Base-by-base conservation (phyloP, 306 rosid species). In the Castanea sativa region DNA sequence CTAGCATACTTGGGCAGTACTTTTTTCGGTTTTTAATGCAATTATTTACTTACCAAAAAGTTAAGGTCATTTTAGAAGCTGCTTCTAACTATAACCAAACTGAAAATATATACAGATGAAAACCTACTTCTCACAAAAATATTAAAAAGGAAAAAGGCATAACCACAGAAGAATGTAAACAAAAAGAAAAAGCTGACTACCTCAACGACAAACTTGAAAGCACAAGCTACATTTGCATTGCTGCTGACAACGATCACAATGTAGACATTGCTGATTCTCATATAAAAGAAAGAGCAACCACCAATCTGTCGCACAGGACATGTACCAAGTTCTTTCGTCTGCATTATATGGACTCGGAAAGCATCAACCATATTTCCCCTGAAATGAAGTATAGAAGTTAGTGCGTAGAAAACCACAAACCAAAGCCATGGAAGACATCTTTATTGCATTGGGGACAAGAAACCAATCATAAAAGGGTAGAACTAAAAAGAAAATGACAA, bases 331-430 rank as follows among this genome's bases (percentile, higher is more conserved):
- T 96, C 99, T 85, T 91, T 96, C 3, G 97, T 91, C 83, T 96
- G 99, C 97, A 93, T 93, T 84, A 95, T 93, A 90, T 93, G 98
- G 25, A 87, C 88, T 59, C 97, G 87, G 83, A 96, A 96, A 83
- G 97, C 99, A 87, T 96, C 99, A 60, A 96, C 99, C 99, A 96
- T 96, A 77, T 96, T 93, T 82, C 98, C 98, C 88, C 99, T 96
- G 90, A 53, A 71, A 83, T 52, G 76, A 65, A 20, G 63, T 6
- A 72, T 13, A 71, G 13, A 27, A 29, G 25, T 83, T 33, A 65
- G 69, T 61, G 65, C 61, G 38, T 73, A 77, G 65, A 80, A 51
- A 38, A 21, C 55, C 12, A 16, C 53, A 18, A 69, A 59, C 38
- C 18, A 14, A 7, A 32, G 38, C 33, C 43, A 18, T 33, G 69